These are phyloP conservation scores for Neoarthrinium moseri DNA, from an alignment of 2,329 filamentous ascomycete species.

Conservation along the genomic window DNA sequence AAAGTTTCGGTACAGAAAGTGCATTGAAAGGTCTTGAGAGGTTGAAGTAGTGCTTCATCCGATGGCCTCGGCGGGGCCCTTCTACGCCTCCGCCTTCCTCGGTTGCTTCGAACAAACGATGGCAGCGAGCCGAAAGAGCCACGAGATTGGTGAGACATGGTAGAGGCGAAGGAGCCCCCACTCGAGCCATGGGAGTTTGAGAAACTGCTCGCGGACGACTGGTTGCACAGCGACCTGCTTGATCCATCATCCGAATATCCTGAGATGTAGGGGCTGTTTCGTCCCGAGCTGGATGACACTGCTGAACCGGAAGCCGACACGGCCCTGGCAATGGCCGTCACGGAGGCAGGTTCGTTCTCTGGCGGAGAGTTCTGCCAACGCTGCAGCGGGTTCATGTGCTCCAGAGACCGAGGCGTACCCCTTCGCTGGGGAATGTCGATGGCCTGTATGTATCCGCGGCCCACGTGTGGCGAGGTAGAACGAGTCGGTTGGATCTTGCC, in stretches of 20 bases:
- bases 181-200: slow-evolving; percentile 59
- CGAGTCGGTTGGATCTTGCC: slow-evolving; percentile 72
- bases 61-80: slow-evolving; percentile 36
- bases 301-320: slow-evolving; percentile 46
- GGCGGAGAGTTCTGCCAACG: slow-evolving; percentile 60
- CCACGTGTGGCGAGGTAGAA: slow-evolving; percentile 67
- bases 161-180: slow-evolving; percentile 56
- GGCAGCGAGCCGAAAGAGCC: slow-evolving; percentile 53
- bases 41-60: slow-evolving; percentile 38
- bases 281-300: slow-evolving; percentile 47
- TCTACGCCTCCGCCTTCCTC: slow-evolving; percentile 50
- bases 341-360: slow-evolving; percentile 59
- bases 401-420: slow-evolving; percentile 49
- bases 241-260: slow-evolving; percentile 63
- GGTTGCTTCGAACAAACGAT: slow-evolving; percentile 35
- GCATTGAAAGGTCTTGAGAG: slow-evolving; percentile 61
- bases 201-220: slow-evolving; percentile 59
- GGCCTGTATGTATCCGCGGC: slow-evolving; percentile 56
- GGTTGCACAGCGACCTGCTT: slow-evolving; percentile 54
- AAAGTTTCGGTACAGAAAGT: slow-evolving; percentile 70
- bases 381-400: slow-evolving; percentile 56
- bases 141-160: slow-evolving; percentile 57
- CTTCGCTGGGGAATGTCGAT: slow-evolving; percentile 71
- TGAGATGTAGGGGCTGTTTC: slow-evolving; percentile 56
- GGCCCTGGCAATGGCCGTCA: slow-evolving; percentile 57